Conservation (phyloP, 495 filamentous ascomycete species). For the Poronia punctata region DNA sequence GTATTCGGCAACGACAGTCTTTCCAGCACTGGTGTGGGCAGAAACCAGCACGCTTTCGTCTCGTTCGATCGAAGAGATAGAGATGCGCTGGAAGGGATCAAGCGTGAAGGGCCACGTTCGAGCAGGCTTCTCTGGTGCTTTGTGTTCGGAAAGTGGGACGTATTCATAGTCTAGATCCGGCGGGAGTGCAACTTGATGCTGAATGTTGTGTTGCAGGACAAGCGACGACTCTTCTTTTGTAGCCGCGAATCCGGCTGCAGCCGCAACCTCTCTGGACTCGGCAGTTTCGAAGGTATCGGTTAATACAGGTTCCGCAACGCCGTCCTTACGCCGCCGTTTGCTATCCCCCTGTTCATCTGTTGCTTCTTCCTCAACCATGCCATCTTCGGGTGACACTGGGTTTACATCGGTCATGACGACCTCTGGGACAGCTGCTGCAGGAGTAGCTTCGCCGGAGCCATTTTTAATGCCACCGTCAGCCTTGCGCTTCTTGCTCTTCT, state of each 20-base stretch:
- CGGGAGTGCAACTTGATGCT: slow-evolving; percentile 93
- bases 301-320: slow-evolving; percentile 71
- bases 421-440: slow-evolving; percentile 27
- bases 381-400: slow-evolving; percentile 27
- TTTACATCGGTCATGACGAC: slow-evolving; percentile 44
- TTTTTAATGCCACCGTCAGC: slow-evolving; percentile 68
- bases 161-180: slow-evolving; percentile 80
- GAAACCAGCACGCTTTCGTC: slow-evolving; percentile 95
- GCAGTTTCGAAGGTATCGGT: slow-evolving; percentile 96
- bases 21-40: slow-evolving; percentile 94
- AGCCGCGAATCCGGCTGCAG: slow-evolving; percentile 70
- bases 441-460: slow-evolving; percentile 29
- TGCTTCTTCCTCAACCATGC: slow-evolving; percentile 25
- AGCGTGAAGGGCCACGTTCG: slow-evolving; percentile 79
- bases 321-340: slow-evolving; percentile 72
- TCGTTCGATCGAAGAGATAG: slow-evolving; percentile 87
- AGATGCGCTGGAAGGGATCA: slow-evolving; percentile 93
- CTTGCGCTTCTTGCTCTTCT: slow-evolving; percentile 73
- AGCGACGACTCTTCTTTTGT: slow-evolving; percentile 56
- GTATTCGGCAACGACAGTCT: slow-evolving; percentile 96
- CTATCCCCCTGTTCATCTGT: slow-evolving; percentile 45
- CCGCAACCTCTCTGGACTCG: slow-evolving; percentile 80
- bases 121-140: slow-evolving; percentile 75
- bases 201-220: slow-evolving; percentile 89
- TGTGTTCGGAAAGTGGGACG: slow-evolving; percentile 84